Base-by-base conservation (phyloP, 306 rosid species). In the Citrullus colocynthis region DNA sequence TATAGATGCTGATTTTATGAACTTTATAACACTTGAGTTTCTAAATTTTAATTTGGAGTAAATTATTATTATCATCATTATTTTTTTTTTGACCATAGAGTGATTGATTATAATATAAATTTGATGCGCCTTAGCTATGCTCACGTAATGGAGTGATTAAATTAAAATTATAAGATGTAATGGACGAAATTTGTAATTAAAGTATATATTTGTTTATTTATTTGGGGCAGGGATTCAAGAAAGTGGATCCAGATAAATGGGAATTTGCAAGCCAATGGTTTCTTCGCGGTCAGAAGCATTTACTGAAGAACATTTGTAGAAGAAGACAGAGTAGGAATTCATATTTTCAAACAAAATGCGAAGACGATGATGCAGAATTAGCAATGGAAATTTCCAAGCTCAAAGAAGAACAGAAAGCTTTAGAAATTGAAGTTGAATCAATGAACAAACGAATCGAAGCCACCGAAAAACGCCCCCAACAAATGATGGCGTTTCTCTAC, bases 241-340 rank as follows among this genome's bases (percentile, higher is more conserved):
- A 95, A 80, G 97, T 95, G 16, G 97, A 95, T 80, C 97, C 98
- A 18, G 98, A 95, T 78, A 77, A 81, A 57, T 95, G 98, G 98
- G 98, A 95, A 72, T 95, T 95, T 24, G 98, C 98, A 61, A 95
- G 85, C 81, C 96, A 95, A 85, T 92, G 96, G 91, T 95, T 95
- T 69, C 88, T 95, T 4, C 80, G 93, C 1, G 97, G 93, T 18
- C 97, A 95, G 77, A 88, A 85, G 79, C 97, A 92, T 54, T 81
- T 90, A 59, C 60, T 95, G 82, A 80, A 65, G 61, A 92, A 95
- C 80, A 86, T 95, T 42, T 83, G 61, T 39, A 81, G 98, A 64
- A 87, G 72, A 64, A 90, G 85, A 62, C 90, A 89, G 64, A 77
- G 59, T 52, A 58, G 80, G 13, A 79, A 42, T 72, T 18, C 67